Conservation (phyloP, 352 stramenopile genomes). For the Pythium insidiosum region DNA sequence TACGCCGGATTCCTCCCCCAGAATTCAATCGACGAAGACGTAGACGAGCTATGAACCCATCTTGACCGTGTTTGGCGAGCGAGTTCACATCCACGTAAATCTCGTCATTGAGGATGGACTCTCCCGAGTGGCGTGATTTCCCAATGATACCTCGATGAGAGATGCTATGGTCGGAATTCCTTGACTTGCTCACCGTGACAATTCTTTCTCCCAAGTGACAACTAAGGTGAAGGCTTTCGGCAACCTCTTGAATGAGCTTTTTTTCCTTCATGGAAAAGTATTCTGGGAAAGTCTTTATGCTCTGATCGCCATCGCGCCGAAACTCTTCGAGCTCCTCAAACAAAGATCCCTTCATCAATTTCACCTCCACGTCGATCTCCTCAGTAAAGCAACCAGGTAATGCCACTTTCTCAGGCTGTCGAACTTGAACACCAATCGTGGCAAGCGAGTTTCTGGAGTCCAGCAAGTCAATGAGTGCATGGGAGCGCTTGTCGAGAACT, state of each 20-base stretch:
- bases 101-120: slow-evolving; percentile 24
- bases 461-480: too few species aligned
- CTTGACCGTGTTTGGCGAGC: slow-evolving; percentile 62
- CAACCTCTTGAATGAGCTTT: slow-evolving; percentile 35
- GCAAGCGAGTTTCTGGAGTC: too few species aligned
- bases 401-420: too few species aligned
- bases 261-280: slow-evolving; percentile 58
- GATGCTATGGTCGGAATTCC: too few species aligned
- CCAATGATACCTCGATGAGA: slow-evolving; percentile 21
- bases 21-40: slow-evolving; percentile 50
- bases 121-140: slow-evolving; percentile 1
- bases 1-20: slow-evolving; percentile 41
- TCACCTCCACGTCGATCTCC: slow-evolving; percentile 4
- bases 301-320: slow-evolving; percentile 24
- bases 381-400: too few species aligned
- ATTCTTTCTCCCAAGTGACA: slow-evolving; percentile 60
- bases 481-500: too few species aligned
- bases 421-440: slow-evolving; percentile 13
- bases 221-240: slow-evolving; percentile 38
- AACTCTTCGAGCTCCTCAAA: slow-evolving; percentile 63
- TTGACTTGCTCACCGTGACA: slow-evolving; percentile 57
- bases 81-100: slow-evolving; percentile 65
- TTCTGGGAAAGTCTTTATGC: slow-evolving; percentile 59
- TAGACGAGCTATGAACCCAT: slow-evolving; percentile 62
- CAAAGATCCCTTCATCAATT: slow-evolving; percentile 22